Base-by-base conservation (phyloP, 768 basidiomycete species). In the Mrakia hoshinonis region DNA sequence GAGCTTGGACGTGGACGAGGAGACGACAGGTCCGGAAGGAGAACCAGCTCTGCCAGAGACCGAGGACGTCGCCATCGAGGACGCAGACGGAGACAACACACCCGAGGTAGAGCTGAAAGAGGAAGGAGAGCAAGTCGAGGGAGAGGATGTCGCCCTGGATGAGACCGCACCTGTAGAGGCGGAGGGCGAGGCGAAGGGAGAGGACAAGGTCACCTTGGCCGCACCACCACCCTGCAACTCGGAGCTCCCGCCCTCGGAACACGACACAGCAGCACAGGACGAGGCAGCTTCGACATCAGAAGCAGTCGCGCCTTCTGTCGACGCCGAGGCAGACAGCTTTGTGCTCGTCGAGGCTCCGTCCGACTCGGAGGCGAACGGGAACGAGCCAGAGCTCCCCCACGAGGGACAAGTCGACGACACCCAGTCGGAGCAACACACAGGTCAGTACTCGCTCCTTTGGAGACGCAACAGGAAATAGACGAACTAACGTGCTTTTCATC, bases 291-390 rank as follows among this genome's bases (percentile, higher is more conserved):
- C 31, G 3, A 15, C 58, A 2, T 61, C 34, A 36, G 31, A 13
- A 18, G 22, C 58, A 61, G 15, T 22, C 5, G 6, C 58, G 6
- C 15, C 31, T n/a, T 24, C 48, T 38, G 49, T 26, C 2, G 26
- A 52, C 10, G 52, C 54, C 0, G 31, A 46, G 1, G 39, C 51
- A 11, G 67, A 68, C n/a, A 60, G 54, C 52, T 60, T 68, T 29
- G 55, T 68, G 4, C 52, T 60, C 26, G 52, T 68, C 15, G 55
- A 68, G 20, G 54, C 43, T 5, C 55, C 67, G 39, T 46, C 38
- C 54, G 67, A 68, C 52, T 39, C 55, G 13, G 54, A 68, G 29
- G 39, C 38, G 39, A 47, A 60, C 26, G 67, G 54, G 5, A 48
- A 60, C 18, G 36, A 4, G 22, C 24, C 63, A 4, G 6, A 34